Percentiles rank a stretch among this genome's conserved stretches.
These are phyloP conservation scores for Coniochaeta ligniaria DNA, from an alignment of 2,329 filamentous ascomycete species.

Conservation along the genomic window DNA sequence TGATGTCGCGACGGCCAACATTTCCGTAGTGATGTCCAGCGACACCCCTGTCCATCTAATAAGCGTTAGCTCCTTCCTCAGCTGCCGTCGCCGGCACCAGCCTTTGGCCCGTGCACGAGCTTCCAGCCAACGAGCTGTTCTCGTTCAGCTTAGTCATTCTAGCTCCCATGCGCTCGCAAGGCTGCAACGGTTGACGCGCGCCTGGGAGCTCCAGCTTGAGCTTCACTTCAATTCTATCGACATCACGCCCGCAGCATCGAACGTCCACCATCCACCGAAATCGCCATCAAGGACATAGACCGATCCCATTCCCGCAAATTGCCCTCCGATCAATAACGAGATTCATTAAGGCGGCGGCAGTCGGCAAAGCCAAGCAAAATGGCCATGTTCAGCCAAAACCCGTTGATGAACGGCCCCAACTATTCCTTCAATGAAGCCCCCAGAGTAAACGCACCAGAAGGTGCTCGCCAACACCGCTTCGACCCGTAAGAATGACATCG, in stretches of 20 bases:
- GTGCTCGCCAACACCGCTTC: constrained; percentile 68
- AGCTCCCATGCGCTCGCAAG: not conserved
- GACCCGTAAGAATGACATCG: constrained; percentile 63
- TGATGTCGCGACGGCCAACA: not conserved
- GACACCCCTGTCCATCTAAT: not conserved
- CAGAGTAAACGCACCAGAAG: constrained; percentile 44
- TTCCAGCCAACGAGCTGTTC: not conserved
- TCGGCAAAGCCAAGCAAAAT: constrained; percentile 30
- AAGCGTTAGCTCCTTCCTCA: not conserved
- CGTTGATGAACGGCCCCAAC: constrained; percentile 60
- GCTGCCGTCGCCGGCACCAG: not conserved
- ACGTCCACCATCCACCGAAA: not conserved
- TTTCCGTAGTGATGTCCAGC: not conserved
- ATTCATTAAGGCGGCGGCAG: not conserved
- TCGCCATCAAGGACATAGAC: not conserved
- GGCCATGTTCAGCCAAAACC: constrained; percentile 66
- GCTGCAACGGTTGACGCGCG: constrained; percentile 3
- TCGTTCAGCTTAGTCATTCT: not conserved
- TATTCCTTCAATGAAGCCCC: constrained; percentile 61
- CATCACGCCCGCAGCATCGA: not conserved
- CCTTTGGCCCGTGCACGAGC: not conserved
- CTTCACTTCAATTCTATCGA: not conserved
- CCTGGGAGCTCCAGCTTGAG: not conserved
- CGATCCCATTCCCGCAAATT: not conserved
- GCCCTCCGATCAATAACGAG: not conserved